These are phyloP conservation scores for Ceratopteris richardii DNA, from an alignment of 75 land plant species.

Conservation along the genomic window DNA sequence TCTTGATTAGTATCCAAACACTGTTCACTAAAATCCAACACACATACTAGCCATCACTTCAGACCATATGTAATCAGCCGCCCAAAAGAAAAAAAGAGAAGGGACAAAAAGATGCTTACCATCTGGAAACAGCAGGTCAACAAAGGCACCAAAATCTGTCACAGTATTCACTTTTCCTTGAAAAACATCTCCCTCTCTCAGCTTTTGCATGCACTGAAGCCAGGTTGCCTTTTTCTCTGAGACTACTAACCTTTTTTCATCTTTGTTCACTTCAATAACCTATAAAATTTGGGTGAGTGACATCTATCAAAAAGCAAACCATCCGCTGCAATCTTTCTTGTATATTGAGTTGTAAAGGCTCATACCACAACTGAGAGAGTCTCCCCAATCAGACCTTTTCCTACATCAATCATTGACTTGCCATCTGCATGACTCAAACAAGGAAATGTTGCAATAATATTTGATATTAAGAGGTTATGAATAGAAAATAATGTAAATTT, in stretches of 20 bases:
- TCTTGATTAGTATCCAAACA: no score
- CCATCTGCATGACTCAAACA: conserved; percentile 21
- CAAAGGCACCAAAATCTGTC: conserved; percentile 91
- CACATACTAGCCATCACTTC: no score
- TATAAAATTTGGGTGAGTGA: conserved; percentile 12
- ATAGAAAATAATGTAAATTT: no score
- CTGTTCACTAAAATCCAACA: no score
- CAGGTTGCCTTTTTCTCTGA: conserved; percentile 75
- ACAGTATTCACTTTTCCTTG: conserved; percentile 68
- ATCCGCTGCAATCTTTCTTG: neutral
- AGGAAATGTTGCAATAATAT: no score
- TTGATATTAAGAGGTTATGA: no score
- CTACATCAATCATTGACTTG: conserved; percentile 44
- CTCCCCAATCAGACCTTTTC: conserved; percentile 53
- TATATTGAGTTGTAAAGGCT: neutral
- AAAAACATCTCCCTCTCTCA: conserved; percentile 53
- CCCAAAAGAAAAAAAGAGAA: no score
- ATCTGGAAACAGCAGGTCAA: conserved; percentile 66
- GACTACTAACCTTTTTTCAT: conserved; percentile 48
- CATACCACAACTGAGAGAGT: conserved; percentile 59
- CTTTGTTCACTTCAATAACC: conserved; percentile 65
- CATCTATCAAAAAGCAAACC: no score
- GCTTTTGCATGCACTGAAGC: conserved; percentile 33
- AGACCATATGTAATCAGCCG: no score
- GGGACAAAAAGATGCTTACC: no score